Percentiles rank a stretch among this genome's conserved stretches.
Conservation (phyloP, 2,329 filamentous ascomycete genomes). For the Emmonsiellopsis sp. region DNA sequence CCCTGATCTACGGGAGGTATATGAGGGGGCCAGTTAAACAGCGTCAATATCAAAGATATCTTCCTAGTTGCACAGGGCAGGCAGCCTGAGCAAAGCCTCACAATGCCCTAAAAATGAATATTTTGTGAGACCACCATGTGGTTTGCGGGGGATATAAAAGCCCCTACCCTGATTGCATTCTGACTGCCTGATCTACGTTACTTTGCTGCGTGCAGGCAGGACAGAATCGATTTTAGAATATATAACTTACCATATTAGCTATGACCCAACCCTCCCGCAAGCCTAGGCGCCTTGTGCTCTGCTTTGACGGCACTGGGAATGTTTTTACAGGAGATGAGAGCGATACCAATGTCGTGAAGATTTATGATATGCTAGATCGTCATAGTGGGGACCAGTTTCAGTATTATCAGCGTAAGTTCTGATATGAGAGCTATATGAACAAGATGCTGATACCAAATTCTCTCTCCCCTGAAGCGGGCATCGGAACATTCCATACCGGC, state of each 20-base stretch:
- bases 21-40: no score
- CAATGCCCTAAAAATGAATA: no score
- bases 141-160: no score
- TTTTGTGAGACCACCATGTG: no score
- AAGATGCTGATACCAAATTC: neutral
- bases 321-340: conserved; percentile 20
- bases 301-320: conserved; percentile 15
- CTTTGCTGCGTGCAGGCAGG: no score
- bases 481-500: neutral
- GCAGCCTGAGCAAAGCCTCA: no score
- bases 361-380: conserved; percentile 31
- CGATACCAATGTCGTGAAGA: conserved; percentile 46
- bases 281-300: conserved; percentile 1
- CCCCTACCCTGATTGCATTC: no score
- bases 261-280: neutral
- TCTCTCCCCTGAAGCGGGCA: neutral
- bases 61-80: no score
- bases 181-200: no score
- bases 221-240: no score
- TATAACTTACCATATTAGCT: neutral
- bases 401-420: conserved; percentile 3
- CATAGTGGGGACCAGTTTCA: neutral
- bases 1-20: no score
- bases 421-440: neutral
- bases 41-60: no score